These are phyloP conservation scores for Ceratobasidium sp. DNA, from an alignment of 1,284 basidiomycete species.

Conservation along the genomic window DNA sequence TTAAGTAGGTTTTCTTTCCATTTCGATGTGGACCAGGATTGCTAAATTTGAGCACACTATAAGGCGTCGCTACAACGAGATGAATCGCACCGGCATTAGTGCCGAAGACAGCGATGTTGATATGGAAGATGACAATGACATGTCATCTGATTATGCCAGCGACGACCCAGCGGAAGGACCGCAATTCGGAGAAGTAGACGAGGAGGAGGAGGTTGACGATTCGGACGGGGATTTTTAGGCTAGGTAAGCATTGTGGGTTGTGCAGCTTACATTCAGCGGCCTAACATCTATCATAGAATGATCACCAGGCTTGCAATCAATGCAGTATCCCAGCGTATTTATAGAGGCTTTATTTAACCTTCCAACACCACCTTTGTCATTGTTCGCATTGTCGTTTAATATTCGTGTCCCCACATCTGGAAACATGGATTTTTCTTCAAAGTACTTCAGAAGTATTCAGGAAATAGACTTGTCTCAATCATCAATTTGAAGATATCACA, in stretches of 20 bases:
- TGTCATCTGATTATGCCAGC: constrained; percentile 15
- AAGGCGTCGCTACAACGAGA: constrained; percentile 4
- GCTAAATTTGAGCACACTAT: not conserved
- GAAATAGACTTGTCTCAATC: no score
- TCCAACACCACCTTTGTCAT: no score
- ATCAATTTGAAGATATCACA: no score
- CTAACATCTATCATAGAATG: not conserved
- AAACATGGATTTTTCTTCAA: not conserved
- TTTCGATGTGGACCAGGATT: not conserved
- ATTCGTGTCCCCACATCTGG: not conserved
- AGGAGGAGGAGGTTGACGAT: not conserved
- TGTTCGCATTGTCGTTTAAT: not conserved
- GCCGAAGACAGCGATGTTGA: not conserved
- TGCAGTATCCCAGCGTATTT: not conserved
- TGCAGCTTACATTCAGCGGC: not conserved
- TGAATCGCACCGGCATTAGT: not conserved
- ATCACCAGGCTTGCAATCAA: not conserved
- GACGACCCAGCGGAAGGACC: constrained; percentile 12
- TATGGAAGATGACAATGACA: constrained; percentile 8
- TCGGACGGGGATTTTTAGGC: not conserved
- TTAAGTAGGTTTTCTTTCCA: constrained; percentile 3
- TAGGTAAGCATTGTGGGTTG: not conserved
- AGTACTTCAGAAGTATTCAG: no score
- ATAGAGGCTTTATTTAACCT: constrained; percentile 8
- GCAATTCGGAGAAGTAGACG: not conserved